Base-by-base conservation (phyloP, 768 basidiomycete species). In the Hygrophoropsis aurantiaca region DNA sequence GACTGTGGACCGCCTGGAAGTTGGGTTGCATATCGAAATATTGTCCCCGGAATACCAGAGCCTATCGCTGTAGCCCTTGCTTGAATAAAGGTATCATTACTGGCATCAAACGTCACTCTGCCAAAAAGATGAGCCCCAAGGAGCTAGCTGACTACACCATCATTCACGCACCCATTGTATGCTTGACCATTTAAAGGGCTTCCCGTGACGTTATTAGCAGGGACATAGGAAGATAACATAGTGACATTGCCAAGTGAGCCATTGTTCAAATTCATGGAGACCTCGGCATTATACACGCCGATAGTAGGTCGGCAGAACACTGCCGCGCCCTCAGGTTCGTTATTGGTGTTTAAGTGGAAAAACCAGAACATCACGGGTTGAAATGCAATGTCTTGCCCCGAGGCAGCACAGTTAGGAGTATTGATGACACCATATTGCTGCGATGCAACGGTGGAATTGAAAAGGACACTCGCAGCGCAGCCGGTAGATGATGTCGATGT, bases 291-390 rank as follows among this genome's bases (percentile, higher is more conserved):
- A 50, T 69, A 74, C 2, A 72, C 58, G 4, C 62, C 50, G 39
- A 87, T 74, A 2, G 59, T 67, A 3, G 85, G 84, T 10, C 61
- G 52, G 56, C 85, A 87, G 51, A 86, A 84, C 6, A 85, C 72
- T 3, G 73, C 72, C 43, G 71, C 68, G 1, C 73, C 77, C 48
- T 80, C 68, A 11, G 67, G 59, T 19, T 51, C 65, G 15, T 61
- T 54, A 40, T 58, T 55, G 36, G 69, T 58, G 25, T 51, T 52
- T 5, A 46, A 47, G 44, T 77, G 68, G 58, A 73, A 84, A 58
- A 61, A 85, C 84, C 84, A 87, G 55, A 86, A 87, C 67, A 86
- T 74, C 35, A 86, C 81, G 7, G 85, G 82, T 27, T 71, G 75
- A 49, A 74, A 73, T 19, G 55, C 51, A 24, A 74, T 64, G 30